Evolutionary conservation across 2,329 filamentous ascomycete species (phyloP), one percentile per base, ranked within the genome.

Genomic region (Penicillium sp.): DNA sequence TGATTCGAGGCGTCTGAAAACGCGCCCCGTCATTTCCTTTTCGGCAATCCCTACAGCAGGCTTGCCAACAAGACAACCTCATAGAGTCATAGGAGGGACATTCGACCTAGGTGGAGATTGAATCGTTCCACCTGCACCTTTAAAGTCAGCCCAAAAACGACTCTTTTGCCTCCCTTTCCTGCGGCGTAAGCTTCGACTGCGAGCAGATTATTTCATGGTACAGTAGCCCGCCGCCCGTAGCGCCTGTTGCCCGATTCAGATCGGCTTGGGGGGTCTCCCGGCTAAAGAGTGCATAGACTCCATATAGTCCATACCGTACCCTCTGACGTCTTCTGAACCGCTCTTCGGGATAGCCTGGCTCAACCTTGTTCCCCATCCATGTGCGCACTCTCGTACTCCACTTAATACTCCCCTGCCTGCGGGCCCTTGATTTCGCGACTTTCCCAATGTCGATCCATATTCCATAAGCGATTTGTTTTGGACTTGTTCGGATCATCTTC

Each of bases 401-500:
- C 67, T 60, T 41, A 14, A 42, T 39, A 35, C 38, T 43, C 56
- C 48, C 57, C 31, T 28, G 25, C 60, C 50, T 53, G 50, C 55
- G 56, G 61, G 61, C 42, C 52, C 54, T 64, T 48, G 11, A 59
- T 57, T 57, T 56, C 58, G 37, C 50, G 58, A 59, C 34, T 62
- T 64, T 61, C 54, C 42, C 56, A 45, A 55, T 60, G 65, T 65
- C 59, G 65, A 66, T 67, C 64, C 53, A 22, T 22, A 22, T 22
- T 22, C 56, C 51, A 47, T 50, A 57, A 63, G 45, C 52, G 51
- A 58, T 28, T 57, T 61, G 56, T 64, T 62, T 67, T 70, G 69
- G 68, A 68, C 66, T 67, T 65, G 66, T 64, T 67, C 66, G 62
- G 64, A 69, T 63, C 63, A 59, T 67, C 68, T 63, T 69, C 63